Evolutionary conservation across 805 yeast genomes (phyloP).

Genomic region (Nakazawaea siamensis): DNA sequence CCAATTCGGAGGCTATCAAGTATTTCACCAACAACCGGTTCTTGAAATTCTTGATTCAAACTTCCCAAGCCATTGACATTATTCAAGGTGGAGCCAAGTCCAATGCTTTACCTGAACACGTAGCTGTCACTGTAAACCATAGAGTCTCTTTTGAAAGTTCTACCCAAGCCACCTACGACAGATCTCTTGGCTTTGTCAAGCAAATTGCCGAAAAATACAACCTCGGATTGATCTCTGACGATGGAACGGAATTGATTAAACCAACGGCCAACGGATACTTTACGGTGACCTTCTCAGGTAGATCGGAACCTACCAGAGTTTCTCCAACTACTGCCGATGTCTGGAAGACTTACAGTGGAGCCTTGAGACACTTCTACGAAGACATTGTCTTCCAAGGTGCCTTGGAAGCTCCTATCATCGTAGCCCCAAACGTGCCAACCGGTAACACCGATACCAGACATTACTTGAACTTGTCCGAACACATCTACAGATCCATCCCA

Average conservation of each 20-base stretch:
- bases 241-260: slow-evolving; percentile 17
- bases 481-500: slow-evolving; percentile 52
- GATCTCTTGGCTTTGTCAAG: slow-evolving; percentile 26
- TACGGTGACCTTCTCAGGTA: slow-evolving; percentile 12
- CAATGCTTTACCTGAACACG: slow-evolving; percentile 69
- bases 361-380: slow-evolving; percentile 45
- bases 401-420: slow-evolving; percentile 15
- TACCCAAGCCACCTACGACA: slow-evolving; percentile 31
- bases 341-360: slow-evolving; percentile 40
- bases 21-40: slow-evolving; percentile 8
- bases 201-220: slow-evolving; percentile 37
- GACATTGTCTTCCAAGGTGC: slow-evolving; percentile 32
- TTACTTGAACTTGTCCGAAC: slow-evolving; percentile 47
- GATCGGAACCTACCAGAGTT: slow-evolving; percentile 30
- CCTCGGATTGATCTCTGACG: slow-evolving; percentile 37
- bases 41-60: slow-evolving; percentile 34
- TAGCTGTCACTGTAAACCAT: slow-evolving; percentile 48
- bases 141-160: slow-evolving; percentile 53
- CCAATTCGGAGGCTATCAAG: slow-evolving; percentile 24
- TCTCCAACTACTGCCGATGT: slow-evolving; percentile 27
- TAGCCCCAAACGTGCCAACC: slow-evolving; percentile 43
- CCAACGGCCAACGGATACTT: slow-evolving; percentile 19
- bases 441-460: slow-evolving; percentile 58
- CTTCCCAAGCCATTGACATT: slow-evolving; percentile 63
- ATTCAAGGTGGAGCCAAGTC: slow-evolving; percentile 67